Evolutionary conservation across 257 asterid genomes (phyloP).

Genomic region (Forsythia suspensa): DNA sequence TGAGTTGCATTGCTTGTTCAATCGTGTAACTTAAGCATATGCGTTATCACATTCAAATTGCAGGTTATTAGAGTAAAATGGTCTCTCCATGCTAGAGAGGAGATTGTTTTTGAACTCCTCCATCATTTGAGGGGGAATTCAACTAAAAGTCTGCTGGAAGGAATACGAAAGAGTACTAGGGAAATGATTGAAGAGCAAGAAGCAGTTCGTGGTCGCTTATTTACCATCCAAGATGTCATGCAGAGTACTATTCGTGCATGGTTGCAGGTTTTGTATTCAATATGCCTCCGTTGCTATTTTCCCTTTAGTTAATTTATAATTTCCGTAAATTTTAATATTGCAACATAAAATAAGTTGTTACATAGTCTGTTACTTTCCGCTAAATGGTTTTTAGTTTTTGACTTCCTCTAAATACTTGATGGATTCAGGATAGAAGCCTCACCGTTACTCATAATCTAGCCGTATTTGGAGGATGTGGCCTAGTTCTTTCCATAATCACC

Average conservation of each 20-base stretch:
- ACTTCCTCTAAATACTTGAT: not conserved
- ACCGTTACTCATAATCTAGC: slow-evolving; percentile 85
- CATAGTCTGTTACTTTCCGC: too few species aligned
- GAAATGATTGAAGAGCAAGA: slow-evolving; percentile 98
- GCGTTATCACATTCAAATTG: not conserved
- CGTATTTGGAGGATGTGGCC: slow-evolving; percentile 97
- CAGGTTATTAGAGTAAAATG: slow-evolving; percentile 96
- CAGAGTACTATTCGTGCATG: slow-evolving; percentile 95
- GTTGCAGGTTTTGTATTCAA: slow-evolving; percentile 68
- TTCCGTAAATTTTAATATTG: not conserved
- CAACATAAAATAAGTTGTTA: not conserved
- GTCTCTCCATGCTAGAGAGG: slow-evolving; percentile 99
- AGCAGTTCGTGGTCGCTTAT: slow-evolving; percentile 95
- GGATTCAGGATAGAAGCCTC: slow-evolving; percentile 84
- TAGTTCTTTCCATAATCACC: slow-evolving; percentile 78
- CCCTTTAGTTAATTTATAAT: not conserved
- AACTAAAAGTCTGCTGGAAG: slow-evolving; percentile 64
- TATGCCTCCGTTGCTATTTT: not conserved
- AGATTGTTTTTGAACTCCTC: slow-evolving; percentile 87
- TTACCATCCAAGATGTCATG: slow-evolving; percentile 98
- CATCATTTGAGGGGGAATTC: slow-evolving; percentile 83
- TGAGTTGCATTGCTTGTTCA: not conserved
- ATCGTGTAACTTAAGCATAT: not conserved
- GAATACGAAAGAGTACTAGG: slow-evolving; percentile 78
- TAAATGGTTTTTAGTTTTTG: not conserved